Conservation (phyloP, 306 rosid genomes). For the Fragaria nilgerrensis region DNA sequence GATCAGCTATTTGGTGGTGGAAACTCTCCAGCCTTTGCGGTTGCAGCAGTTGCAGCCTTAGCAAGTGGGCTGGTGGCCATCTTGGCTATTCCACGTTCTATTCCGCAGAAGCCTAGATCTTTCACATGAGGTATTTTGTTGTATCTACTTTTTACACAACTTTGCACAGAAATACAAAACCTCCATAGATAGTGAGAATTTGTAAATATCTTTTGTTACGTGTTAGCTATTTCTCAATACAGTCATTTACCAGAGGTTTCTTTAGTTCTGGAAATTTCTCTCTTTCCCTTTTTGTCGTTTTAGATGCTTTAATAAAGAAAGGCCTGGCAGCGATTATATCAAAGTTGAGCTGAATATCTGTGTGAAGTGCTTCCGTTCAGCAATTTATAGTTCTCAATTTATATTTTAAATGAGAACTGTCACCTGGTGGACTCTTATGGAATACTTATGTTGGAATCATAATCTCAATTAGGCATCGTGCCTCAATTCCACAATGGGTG, state of each 20-base stretch:
- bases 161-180: constrained; percentile 27
- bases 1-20: constrained; percentile 99
- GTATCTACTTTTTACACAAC: constrained; percentile 31
- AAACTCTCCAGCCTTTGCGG: constrained; percentile 88
- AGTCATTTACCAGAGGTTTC: constrained; percentile 26
- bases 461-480: constrained; percentile 35
- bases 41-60: constrained; percentile 84
- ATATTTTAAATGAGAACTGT: constrained; percentile 9
- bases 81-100: constrained; percentile 73
- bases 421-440: constrained; percentile 15
- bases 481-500: constrained; percentile 32
- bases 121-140: constrained; percentile 61
- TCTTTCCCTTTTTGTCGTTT: constrained; percentile 2
- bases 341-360: constrained; percentile 16
- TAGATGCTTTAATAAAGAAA: constrained; percentile 25
- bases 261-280: constrained; percentile 21
- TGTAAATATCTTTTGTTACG: constrained; percentile 34
- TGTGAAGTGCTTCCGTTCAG: constrained; percentile 13
- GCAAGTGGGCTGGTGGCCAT: constrained; percentile 78
- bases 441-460: constrained; percentile 26
- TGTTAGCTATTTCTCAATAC: constrained; percentile 16
- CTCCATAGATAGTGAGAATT: constrained; percentile 34
- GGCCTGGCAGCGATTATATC: constrained; percentile 15
- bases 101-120: constrained; percentile 61
- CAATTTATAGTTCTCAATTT: not conserved